Evolutionary conservation across 768 basidiomycete species (phyloP), one percentile per base, ranked within the genome.

Genomic region (Ramaria rubella): DNA sequence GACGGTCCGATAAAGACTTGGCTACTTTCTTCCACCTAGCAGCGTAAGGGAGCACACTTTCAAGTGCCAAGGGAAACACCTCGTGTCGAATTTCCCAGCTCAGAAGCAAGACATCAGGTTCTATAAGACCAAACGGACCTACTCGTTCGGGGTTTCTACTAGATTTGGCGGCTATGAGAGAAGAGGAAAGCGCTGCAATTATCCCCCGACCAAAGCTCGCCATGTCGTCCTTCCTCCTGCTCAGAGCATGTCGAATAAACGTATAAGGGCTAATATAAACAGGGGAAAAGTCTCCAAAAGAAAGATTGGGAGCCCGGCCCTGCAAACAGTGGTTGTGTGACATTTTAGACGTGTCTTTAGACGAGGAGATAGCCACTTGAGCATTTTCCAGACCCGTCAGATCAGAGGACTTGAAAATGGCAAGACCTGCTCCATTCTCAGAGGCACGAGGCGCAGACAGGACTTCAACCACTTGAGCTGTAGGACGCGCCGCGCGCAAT

Each of bases 1-100:
- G 55, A 19, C 72, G 69, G 0, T 68, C 63, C 0, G 69, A 62
- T 44, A 82, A 63, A 30, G 60, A 62, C 7, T 63, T 60, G 0
- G 78, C 79, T 8, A 83, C 70, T 9, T 68, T 65, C 36, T 70
- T 66, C 52, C 83, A 75, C 1, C 43, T 61, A 0, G 68, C 62
- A 3, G 82, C 72, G 62, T 83, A 83, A 36, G 72, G 67, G 23
- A 62, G 63, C 1, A 51, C 27, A 9, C 59, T 46, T 2, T 63
- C 27, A 5, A 61, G 23, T 1, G 62, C 33, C 19, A 68, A 50
- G 0, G 67, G 61, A 57, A 81, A 76, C 55, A 81, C 68, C 0
- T 76, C 71, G 64, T 75, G 65, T 2, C 76, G 78, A 21, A 83
- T 67, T 60, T 78, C 76, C 71, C 81, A 83, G 54, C 79, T 74